Conservation (phyloP, 139 green algal genomes). For the Tetratostichococcus sp. region DNA sequence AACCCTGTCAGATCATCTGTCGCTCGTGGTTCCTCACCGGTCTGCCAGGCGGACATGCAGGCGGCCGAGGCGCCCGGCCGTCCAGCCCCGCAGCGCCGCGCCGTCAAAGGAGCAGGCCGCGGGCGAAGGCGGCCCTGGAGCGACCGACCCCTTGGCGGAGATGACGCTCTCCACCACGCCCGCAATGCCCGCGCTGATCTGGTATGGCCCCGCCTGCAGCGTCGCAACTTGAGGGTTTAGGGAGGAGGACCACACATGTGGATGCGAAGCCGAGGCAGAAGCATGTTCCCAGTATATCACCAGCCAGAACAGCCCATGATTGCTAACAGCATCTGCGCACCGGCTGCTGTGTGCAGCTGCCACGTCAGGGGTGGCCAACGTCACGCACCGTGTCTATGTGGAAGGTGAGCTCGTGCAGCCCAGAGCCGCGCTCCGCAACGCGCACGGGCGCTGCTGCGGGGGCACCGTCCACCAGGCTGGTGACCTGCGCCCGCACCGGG, state of each 20-base stretch:
- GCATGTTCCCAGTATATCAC: too few relatives aligned
- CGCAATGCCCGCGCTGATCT: not conserved
- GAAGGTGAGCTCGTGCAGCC: slow-evolving; percentile 8
- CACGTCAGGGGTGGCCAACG: too few relatives aligned
- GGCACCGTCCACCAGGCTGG: not conserved
- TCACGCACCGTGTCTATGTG: not conserved
- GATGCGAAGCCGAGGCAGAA: too few relatives aligned
- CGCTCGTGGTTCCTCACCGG: not conserved
- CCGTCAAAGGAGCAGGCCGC: not conserved
- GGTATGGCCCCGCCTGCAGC: not conserved
- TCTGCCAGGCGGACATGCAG: not conserved
- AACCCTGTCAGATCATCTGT: too few relatives aligned
- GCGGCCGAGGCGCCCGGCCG: not conserved
- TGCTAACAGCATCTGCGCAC: too few relatives aligned
- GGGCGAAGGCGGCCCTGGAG: not conserved
- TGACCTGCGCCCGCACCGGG: not conserved
- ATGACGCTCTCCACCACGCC: not conserved
- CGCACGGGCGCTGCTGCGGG: not conserved
- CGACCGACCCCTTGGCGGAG: not conserved
- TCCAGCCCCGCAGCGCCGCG: not conserved
- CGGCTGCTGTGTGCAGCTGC: too few relatives aligned
- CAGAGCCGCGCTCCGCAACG: not conserved
- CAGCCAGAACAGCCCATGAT: too few relatives aligned
- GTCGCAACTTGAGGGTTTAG: not conserved
- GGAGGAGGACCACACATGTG: too few relatives aligned